These are phyloP conservation scores for Pouteria glomerata DNA, from an alignment of 148 eudicot genomes.

Conservation along the genomic window DNA sequence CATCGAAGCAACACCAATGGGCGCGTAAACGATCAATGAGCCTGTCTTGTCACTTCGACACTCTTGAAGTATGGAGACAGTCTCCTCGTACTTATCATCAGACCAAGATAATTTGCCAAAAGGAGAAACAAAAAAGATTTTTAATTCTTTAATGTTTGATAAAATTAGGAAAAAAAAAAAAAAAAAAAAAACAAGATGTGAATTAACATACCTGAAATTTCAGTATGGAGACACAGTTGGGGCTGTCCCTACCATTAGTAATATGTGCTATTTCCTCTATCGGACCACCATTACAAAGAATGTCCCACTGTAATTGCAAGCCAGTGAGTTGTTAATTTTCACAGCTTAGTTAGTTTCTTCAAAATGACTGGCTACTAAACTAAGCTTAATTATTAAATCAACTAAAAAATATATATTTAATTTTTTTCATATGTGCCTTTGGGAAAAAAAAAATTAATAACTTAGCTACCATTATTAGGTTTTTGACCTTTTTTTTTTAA, in stretches of 20 bases:
- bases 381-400: no score
- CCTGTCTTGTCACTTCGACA: background rate
- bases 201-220: no score
- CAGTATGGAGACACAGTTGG: constrained; percentile 41
- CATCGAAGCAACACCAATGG: background rate
- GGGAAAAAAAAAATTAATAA: no score
- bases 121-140: background rate
- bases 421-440: no score
- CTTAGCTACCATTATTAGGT: no score
- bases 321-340: background rate
- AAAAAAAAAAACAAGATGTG: constrained; percentile 25
- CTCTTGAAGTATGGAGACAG: background rate
- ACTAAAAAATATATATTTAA: no score
- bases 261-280: constrained; percentile 50
- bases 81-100: background rate
- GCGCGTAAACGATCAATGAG: background rate
- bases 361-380: no score
- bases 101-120: background rate
- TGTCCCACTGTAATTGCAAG: constrained; percentile 34
- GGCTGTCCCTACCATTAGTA: constrained; percentile 30
- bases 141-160: background rate
- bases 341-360: no score
- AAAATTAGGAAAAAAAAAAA: background rate
- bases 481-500: no score
- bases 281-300: constrained; percentile 32